Base-by-base conservation (phyloP, 371 early-diverging fungal species). In the Mucor lusitanicus region DNA sequence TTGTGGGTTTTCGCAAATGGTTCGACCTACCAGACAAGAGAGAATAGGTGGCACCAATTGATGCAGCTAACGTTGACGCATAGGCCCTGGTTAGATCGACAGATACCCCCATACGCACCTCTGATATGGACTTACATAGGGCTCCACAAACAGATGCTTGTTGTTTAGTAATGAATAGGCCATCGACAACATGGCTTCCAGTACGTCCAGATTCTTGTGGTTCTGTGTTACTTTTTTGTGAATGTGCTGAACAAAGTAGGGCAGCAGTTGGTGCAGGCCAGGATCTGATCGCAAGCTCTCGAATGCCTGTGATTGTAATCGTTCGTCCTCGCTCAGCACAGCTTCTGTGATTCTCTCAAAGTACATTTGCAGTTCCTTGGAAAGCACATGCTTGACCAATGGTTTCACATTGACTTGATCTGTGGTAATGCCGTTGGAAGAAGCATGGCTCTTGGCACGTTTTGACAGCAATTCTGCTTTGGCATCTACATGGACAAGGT, bases 171-270 rank as follows among this genome's bases (percentile, higher is more conserved):
- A 69, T 0, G 96, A 91, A 30, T 90, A 80, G 6, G 94, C 90
- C 81, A 97, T 90, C 0, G 90, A 87, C 74, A 99, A 82, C 84
- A 96, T 91, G 6, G 90, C 83, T 50, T 86, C 85, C 11, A 95
- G 73, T 0, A 88, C 74, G 13, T 81, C 84, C 59, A 96, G 73
- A 68, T 92, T 88, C 68, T 88, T 84, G 39, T 92, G 83, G 70
- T 94, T 92, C 72, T 92, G 88, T 32, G 92, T 91, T 33, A 94
- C 87, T 70, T 93, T 90, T 68, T 97, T 95, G 32, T 93, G 92
- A 61, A 99, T 92, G 67, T 96, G 95, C 73, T 97, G 94, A 23
- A 99, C 91, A 87, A 99, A 98, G 81, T 99, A 99, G 0, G 99
- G 99, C 21, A 99, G 82, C 21, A 99, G 86, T 71, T 97, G 97